phyloP scores from a whole-genome alignment of 306 rosid species.

The Benincasa hispida region DNA sequence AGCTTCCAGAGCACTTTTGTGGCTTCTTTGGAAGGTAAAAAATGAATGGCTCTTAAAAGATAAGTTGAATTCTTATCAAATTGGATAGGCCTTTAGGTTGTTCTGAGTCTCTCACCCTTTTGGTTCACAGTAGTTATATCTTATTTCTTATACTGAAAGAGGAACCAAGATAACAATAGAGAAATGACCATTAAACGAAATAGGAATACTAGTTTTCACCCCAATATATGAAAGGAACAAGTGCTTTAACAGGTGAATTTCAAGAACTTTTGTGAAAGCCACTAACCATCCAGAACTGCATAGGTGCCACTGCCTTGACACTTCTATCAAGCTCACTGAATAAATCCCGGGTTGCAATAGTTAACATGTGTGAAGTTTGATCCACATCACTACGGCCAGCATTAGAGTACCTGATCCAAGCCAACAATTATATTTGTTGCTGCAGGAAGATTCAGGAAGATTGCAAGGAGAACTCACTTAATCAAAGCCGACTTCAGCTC shows the following conservation, averaged over 20 bases:
- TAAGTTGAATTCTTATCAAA: background rate
- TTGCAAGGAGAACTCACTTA: slow-evolving; percentile 35
- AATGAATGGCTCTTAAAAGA: background rate
- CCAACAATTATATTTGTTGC: background rate
- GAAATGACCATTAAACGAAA: background rate
- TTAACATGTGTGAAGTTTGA: slow-evolving; percentile 84
- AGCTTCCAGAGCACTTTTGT: background rate
- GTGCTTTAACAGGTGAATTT: slow-evolving; percentile 3
- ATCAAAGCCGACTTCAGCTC: slow-evolving; percentile 90
- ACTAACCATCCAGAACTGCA: slow-evolving; percentile 98
- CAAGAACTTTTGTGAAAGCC: slow-evolving; percentile 1
- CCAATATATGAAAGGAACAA: background rate
- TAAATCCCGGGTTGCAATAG: slow-evolving; percentile 82
- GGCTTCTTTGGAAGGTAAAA: background rate
- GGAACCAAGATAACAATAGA: background rate
- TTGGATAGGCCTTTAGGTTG: background rate
- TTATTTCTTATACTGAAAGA: background rate
- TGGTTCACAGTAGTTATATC: background rate
- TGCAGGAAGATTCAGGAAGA: background rate
- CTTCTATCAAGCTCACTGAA: slow-evolving; percentile 84
- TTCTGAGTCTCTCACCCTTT: background rate
- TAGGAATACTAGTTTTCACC: background rate
- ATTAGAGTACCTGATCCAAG: slow-evolving; percentile 52
- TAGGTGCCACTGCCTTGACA: slow-evolving; percentile 89
- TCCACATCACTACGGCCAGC: slow-evolving; percentile 76